phyloP scores from a whole-genome alignment of 2,329 filamentous ascomycete species.

The Plectosphaerella sp. region DNA sequence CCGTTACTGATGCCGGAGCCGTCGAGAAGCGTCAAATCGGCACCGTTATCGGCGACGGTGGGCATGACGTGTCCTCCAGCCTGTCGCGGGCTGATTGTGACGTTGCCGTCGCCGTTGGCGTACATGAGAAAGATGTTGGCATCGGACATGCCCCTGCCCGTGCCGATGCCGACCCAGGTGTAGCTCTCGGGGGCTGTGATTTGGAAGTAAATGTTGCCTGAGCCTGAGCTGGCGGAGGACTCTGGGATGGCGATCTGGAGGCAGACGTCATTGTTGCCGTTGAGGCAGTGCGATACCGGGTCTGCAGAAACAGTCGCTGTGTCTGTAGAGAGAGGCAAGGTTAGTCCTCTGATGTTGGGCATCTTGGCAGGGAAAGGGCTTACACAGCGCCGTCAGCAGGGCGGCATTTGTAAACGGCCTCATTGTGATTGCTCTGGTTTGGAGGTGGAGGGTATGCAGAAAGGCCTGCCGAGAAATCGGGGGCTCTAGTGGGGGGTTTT shows the following conservation, averaged over 20 bases:
- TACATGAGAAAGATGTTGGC: slow-evolving; percentile 62
- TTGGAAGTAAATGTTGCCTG: slow-evolving; percentile 58
- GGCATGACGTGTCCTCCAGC: slow-evolving; percentile 46
- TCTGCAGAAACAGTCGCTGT: slow-evolving; percentile 23
- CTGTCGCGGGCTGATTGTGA: slow-evolving; percentile 55
- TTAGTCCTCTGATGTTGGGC: background rate
- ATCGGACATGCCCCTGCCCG: slow-evolving; percentile 49
- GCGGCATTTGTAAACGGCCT: slow-evolving; percentile 8
- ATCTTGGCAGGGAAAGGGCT: background rate
- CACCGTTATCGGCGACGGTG: slow-evolving; percentile 32
- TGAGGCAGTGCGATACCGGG: slow-evolving; percentile 34
- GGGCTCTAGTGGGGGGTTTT: background rate
- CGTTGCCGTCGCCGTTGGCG: slow-evolving; percentile 50
- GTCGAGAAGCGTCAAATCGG: slow-evolving; percentile 46
- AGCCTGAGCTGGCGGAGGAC: slow-evolving; percentile 38
- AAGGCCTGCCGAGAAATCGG: background rate
- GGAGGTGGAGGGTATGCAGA: background rate
- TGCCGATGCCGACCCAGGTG: slow-evolving; percentile 55
- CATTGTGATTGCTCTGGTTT: slow-evolving; percentile 2
- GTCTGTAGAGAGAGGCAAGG: background rate
- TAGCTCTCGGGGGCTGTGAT: slow-evolving; percentile 47
- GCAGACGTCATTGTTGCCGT: slow-evolving; percentile 37
- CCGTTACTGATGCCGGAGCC: slow-evolving; percentile 51
- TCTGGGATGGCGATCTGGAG: slow-evolving; percentile 52
- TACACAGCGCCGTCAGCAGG: slow-evolving; percentile 8